Evolutionary conservation across 2,329 filamentous ascomycete species (phyloP).

Genomic region (Fusarium hostae): DNA sequence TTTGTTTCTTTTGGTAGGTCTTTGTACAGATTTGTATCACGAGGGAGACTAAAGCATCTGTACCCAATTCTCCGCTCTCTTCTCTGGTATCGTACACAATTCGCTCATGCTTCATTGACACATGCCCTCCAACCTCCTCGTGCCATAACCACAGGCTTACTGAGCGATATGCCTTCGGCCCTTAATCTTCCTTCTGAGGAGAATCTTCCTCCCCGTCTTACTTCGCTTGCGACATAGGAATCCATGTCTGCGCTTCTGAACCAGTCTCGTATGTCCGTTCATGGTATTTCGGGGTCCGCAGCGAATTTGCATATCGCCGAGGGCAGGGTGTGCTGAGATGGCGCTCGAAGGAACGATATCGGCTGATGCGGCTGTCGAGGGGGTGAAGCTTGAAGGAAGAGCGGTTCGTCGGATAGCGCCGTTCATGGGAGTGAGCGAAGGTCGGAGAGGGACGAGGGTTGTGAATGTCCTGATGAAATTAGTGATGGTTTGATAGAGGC

Average conservation of each 20-base stretch:
- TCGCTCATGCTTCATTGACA: slow-evolving; percentile 5
- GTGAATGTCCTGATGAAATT: slow-evolving; percentile 55
- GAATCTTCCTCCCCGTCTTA: slow-evolving; percentile 63
- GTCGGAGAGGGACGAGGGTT: slow-evolving; percentile 62
- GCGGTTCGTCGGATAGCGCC: slow-evolving; percentile 47
- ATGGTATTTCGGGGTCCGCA: slow-evolving; percentile 70
- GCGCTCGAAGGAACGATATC: slow-evolving; percentile 60
- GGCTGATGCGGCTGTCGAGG: slow-evolving; percentile 43
- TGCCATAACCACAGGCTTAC: slow-evolving; percentile 11
- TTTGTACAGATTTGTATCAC: slow-evolving; percentile 41
- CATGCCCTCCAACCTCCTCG: slow-evolving; percentile 7
- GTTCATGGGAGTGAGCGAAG: slow-evolving; percentile 53
- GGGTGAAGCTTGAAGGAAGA: slow-evolving; percentile 48
- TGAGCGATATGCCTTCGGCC: slow-evolving; percentile 55
- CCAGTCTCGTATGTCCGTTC: slow-evolving; percentile 63
- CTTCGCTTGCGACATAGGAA: slow-evolving; percentile 64
- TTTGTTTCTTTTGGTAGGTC: slow-evolving; percentile 22
- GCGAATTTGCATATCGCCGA: slow-evolving; percentile 64
- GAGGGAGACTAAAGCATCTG: slow-evolving; percentile 4
- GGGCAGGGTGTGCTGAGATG: slow-evolving; percentile 64
- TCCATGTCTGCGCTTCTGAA: slow-evolving; percentile 69
- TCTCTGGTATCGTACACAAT: slow-evolving; percentile 41
- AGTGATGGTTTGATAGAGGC: slow-evolving; percentile 1
- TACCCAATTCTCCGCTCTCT: slow-evolving; percentile 19
- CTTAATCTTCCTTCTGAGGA: slow-evolving; percentile 64